Base-by-base conservation (phyloP, 352 stramenopile genomes). In the Thraustochytrium sp. region DNA sequence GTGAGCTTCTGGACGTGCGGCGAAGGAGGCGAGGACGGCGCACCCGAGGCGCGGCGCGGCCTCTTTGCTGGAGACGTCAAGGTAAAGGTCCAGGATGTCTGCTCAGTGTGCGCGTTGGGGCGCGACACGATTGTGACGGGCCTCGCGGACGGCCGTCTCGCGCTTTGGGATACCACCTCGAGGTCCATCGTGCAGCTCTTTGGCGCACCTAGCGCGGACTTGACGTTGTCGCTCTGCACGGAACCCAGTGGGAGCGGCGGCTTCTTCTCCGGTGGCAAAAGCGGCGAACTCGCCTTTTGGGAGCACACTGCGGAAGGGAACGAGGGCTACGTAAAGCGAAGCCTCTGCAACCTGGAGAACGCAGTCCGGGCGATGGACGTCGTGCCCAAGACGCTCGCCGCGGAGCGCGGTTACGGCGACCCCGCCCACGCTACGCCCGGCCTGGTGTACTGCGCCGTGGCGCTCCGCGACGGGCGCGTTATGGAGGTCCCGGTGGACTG, bases 1-100 rank as follows among this genome's bases (percentile, higher is more conserved):
- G 68, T 75, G 5, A 65, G 4, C 21, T 80, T 80, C 38, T 80
- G 68, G 68, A 46, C n/a, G 21, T 80, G 26, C 31, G 16, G 2
- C 9, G 8, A 42, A 36, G 31, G 48, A 9, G 8, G 13, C 68
- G 44, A 1, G 34, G 31, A 64, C 23, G 44, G 68, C 37, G 18
- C 23, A 4, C 44, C 53, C 11, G 68, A 68, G 53, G 3, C 53
- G 11, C 49, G 21, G n/a, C 48, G 49, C n/a, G 44, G 68, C 26
- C 18, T 8, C 18, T 59, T 72, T 42, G 63, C 54, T 11, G 54
- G n/a, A n/a, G n/a, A n/a, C 2, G 51, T 59, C 21, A 2, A 9
- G 21, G n/a, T 72, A 1, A 4, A 11, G 11, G 40, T 49, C 13
- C 68, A 80, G 46, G 76, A 61, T 26, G n/a, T 80, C 29, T 34